Conservation (phyloP, 768 basidiomycete genomes). For the Steccherinum ochraceum region DNA sequence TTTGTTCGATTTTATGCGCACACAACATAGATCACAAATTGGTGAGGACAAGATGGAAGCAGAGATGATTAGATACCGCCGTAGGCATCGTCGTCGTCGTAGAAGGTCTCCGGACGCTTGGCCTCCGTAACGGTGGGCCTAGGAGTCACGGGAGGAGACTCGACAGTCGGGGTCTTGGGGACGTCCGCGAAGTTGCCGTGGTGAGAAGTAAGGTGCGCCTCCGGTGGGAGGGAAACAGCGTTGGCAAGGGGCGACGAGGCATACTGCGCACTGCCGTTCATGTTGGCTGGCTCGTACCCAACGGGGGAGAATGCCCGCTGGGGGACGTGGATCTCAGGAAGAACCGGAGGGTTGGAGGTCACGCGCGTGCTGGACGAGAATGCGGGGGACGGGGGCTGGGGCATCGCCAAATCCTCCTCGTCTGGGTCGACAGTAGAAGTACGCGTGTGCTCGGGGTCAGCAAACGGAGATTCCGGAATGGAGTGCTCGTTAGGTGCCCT, state of each 20-base stretch:
- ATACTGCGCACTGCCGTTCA: slow-evolving; percentile 20
- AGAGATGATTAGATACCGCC: slow-evolving; percentile 47
- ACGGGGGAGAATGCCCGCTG: slow-evolving; percentile 37
- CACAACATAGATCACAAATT: too few species aligned
- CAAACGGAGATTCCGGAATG: slow-evolving; percentile 23
- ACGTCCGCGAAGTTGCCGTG: slow-evolving; percentile 5
- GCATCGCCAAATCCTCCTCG: slow-evolving; percentile 13
- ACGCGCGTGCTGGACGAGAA: slow-evolving; percentile 34
- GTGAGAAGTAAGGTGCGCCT: slow-evolving; percentile 13
- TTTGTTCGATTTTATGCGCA: too few species aligned
- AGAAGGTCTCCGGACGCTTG: slow-evolving; percentile 42
- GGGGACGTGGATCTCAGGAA: slow-evolving; percentile 46
- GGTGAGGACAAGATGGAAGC: too few species aligned
- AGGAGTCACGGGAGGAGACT: slow-evolving; percentile 9
- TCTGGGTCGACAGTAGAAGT: slow-evolving; percentile 11
- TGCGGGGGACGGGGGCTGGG: slow-evolving; percentile 22
- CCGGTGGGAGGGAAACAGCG: slow-evolving; percentile 13
- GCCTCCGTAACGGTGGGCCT: slow-evolving; percentile 10
- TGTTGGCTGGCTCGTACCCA: slow-evolving; percentile 19
- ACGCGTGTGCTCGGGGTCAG: slow-evolving; percentile 12
- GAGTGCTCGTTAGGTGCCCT: slow-evolving; percentile 3
- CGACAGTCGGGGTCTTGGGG: slow-evolving; percentile 3
- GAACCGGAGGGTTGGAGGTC: slow-evolving; percentile 43
- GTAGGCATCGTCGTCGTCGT: slow-evolving; percentile 64
- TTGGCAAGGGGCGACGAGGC: slow-evolving; percentile 9